A percentile compares a stretch with the other conserved stretches of the same genome.
phyloP scores from a whole-genome alignment of 2,329 filamentous ascomycete genomes.

The Spiromastix sp. region DNA sequence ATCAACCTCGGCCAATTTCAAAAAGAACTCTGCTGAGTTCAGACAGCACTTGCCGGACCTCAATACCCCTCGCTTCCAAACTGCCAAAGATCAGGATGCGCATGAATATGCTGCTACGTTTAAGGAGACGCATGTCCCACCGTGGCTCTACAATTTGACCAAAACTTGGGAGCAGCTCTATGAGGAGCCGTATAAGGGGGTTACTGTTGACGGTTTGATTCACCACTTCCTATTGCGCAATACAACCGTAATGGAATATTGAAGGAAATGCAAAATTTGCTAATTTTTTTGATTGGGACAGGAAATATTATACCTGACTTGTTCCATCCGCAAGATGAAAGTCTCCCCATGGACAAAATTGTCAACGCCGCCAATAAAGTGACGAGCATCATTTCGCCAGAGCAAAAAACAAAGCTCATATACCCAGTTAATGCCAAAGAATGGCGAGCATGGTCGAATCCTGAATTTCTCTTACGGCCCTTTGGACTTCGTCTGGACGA shows the following conservation, averaged over 20 bases:
- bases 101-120: constrained; percentile 54
- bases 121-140: constrained; percentile 48
- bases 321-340: constrained; percentile 54
- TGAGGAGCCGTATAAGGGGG: constrained; percentile 58
- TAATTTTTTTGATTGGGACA: constrained; percentile 16
- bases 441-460: constrained; percentile 64
- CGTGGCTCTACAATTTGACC: constrained; percentile 56
- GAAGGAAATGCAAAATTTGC: too few species aligned
- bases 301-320: constrained; percentile 43
- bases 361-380: constrained; percentile 41
- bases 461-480: constrained; percentile 59
- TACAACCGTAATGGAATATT: neutral
- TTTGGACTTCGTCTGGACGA: constrained; percentile 64
- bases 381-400: constrained; percentile 36
- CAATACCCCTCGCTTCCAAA: constrained; percentile 49
- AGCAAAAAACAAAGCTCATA: constrained; percentile 39
- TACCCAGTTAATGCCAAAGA: constrained; percentile 60
- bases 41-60: constrained; percentile 55
- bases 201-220: constrained; percentile 54
- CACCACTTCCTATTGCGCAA: constrained; percentile 2
- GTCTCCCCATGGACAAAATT: constrained; percentile 48
- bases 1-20: neutral
- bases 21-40: constrained; percentile 30
- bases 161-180: constrained; percentile 47
- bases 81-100: constrained; percentile 52